A percentile compares a stretch with the other conserved stretches of the same genome.
Evolutionary conservation across 2,329 filamentous ascomycete species (phyloP).

Genomic region (Penicillium oxalicum): DNA sequence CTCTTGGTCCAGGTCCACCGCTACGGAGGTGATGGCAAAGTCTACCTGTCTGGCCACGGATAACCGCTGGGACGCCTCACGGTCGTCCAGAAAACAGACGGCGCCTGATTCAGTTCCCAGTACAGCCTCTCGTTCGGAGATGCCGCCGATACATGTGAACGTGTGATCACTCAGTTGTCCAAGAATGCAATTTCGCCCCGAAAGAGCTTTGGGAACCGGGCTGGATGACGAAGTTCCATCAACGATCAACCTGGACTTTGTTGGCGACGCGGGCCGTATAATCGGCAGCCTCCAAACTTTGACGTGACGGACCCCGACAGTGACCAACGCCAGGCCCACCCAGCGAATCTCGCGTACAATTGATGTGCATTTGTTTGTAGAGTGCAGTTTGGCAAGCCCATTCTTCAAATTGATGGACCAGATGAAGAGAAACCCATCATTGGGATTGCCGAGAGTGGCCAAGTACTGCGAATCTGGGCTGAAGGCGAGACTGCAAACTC

Average conservation of each 20-base stretch:
- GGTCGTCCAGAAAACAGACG: constrained; percentile 81
- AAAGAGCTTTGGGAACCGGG: constrained; percentile 61
- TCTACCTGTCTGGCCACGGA: constrained; percentile 59
- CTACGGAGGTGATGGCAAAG: constrained; percentile 63
- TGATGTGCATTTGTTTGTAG: constrained; percentile 88
- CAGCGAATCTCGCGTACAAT: constrained; percentile 81
- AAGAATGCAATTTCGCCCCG: constrained; percentile 81
- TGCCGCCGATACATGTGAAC: constrained; percentile 69
- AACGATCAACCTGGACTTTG: constrained; percentile 53
- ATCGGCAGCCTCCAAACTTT: constrained; percentile 90
- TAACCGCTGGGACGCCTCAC: constrained; percentile 64
- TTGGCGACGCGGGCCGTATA: constrained; percentile 52
- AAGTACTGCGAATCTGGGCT: constrained; percentile 80
- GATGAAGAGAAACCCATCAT: constrained; percentile 89
- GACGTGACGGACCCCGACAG: constrained; percentile 82
- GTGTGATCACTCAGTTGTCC: constrained; percentile 75
- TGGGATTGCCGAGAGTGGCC: constrained; percentile 79
- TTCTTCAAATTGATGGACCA: constrained; percentile 82
- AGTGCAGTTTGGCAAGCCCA: constrained; percentile 71
- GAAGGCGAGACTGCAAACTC: constrained; percentile 83
- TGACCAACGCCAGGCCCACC: constrained; percentile 78
- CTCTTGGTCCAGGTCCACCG: constrained; percentile 51
- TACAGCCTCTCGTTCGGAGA: constrained; percentile 69
- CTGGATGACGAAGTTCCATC: constrained; percentile 31
- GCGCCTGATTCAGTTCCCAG: constrained; percentile 84